Conservation (phyloP, 2,329 filamentous ascomycete species). For the Cryphonectria parasitica region DNA sequence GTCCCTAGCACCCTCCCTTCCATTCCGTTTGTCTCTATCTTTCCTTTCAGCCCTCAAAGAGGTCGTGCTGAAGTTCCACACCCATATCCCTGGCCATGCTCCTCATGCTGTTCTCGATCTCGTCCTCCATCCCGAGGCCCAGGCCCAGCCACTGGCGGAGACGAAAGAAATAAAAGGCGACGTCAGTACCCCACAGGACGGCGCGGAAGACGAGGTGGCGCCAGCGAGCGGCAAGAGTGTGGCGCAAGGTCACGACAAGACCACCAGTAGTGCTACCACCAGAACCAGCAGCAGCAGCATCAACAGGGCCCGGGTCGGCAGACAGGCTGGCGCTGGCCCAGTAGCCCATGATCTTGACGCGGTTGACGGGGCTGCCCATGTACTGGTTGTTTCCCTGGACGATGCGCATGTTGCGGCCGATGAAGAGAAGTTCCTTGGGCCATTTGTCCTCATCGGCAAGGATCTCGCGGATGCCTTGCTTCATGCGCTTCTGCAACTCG, state of each 20-base stretch:
- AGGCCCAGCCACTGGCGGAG: constrained; percentile 75
- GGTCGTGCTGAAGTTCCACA: constrained; percentile 82
- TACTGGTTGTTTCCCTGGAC: constrained; percentile 94
- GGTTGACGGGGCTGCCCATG: constrained; percentile 85
- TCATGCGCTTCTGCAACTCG: constrained; percentile 86
- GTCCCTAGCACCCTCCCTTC: too few relatives aligned
- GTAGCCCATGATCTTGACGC: constrained; percentile 89
- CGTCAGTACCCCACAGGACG: constrained; percentile 75
- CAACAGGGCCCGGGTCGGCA: constrained; percentile 62
- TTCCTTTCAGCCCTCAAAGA: constrained; percentile 75
- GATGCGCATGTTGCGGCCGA: constrained; percentile 88
- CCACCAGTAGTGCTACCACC: too few relatives aligned
- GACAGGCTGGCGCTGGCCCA: constrained; percentile 89
- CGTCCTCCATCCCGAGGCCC: constrained; percentile 90
- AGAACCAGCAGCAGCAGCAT: background rate
- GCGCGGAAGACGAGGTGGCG: constrained; percentile 80
- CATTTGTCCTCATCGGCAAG: constrained; percentile 85
- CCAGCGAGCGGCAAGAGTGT: constrained; percentile 71
- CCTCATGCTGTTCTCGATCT: constrained; percentile 86
- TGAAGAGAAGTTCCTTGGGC: constrained; percentile 90
- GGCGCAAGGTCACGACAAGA: constrained; percentile 51
- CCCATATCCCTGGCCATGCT: constrained; percentile 89
- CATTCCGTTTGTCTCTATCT: too few relatives aligned
- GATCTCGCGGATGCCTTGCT: constrained; percentile 68
- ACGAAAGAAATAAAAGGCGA: constrained; percentile 82